Conservation (phyloP, 306 rosid species). For the Vigna nakashimae region DNA sequence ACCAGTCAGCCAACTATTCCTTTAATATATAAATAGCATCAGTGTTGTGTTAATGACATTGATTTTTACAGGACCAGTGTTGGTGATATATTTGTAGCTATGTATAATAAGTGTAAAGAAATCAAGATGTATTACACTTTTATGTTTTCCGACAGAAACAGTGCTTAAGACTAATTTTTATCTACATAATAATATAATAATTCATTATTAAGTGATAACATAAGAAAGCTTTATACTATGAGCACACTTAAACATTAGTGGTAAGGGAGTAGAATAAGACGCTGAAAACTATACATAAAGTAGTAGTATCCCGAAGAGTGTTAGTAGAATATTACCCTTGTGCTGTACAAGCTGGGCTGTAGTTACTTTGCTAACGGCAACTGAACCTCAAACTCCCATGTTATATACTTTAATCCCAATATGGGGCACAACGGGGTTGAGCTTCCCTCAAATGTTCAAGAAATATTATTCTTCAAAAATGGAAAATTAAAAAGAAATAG, state of each 20-base stretch:
- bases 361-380: constrained; percentile 43
- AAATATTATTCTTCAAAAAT: constrained; percentile 43
- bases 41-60: not conserved
- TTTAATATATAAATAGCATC: not conserved
- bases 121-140: too few species aligned
- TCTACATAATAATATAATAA: too few species aligned
- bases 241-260: not conserved
- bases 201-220: too few species aligned
- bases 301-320: not conserved
- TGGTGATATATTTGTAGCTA: not conserved
- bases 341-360: constrained; percentile 65
- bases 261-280: not conserved
- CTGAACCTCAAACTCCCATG: constrained; percentile 51
- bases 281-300: not conserved
- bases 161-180: too few species aligned
- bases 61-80: not conserved
- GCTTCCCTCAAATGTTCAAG: constrained; percentile 45
- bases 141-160: not conserved
- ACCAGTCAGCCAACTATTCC: too few species aligned
- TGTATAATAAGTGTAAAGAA: too few species aligned
- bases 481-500: constrained; percentile 13
- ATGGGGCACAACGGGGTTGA: constrained; percentile 50
- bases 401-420: constrained; percentile 52
- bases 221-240: too few species aligned
- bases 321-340: constrained; percentile 31